A percentile compares a stretch with the other conserved stretches of the same genome.
phyloP scores from a whole-genome alignment of 208 protist species.

The Novymonas esmeraldas region DNA sequence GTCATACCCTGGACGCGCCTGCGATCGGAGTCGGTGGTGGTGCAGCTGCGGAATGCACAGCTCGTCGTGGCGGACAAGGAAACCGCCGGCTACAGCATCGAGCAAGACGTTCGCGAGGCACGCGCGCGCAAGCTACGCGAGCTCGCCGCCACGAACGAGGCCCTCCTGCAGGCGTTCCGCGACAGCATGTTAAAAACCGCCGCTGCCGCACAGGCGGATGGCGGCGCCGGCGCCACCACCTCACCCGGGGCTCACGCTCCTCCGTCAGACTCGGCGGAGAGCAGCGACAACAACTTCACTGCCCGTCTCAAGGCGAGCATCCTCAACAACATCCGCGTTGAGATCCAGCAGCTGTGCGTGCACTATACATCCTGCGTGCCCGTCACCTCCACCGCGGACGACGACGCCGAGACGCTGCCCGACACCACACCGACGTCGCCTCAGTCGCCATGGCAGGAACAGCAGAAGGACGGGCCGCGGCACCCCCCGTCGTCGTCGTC shows the following conservation, averaged over 20 bases:
- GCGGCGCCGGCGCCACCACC: not conserved
- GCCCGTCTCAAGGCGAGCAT: constrained; percentile 78
- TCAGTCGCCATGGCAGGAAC: no score
- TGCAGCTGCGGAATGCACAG: constrained; percentile 52
- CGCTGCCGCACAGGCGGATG: constrained; percentile 5
- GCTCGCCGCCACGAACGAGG: constrained; percentile 51
- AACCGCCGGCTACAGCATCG: constrained; percentile 48
- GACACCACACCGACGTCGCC: no score
- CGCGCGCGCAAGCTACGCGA: constrained; percentile 46
- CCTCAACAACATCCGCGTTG: constrained; percentile 78
- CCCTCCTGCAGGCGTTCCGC: constrained; percentile 36
- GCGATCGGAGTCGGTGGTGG: constrained; percentile 71
- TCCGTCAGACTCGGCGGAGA: constrained; percentile 5
- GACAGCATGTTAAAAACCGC: no score
- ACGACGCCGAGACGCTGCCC: not conserved
- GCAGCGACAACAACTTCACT: constrained; percentile 62
- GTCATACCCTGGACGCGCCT: constrained; percentile 80
- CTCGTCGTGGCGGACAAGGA: constrained; percentile 67
- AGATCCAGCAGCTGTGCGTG: constrained; percentile 53
- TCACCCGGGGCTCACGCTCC: not conserved
- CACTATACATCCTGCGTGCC: constrained; percentile 41
- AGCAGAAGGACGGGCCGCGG: no score
- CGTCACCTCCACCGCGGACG: not conserved
- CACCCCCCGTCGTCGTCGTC: no score
- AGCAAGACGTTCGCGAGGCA: constrained; percentile 49